phyloP scores from a whole-genome alignment of 805 yeast genomes.

The Clavispora asparagi region DNA sequence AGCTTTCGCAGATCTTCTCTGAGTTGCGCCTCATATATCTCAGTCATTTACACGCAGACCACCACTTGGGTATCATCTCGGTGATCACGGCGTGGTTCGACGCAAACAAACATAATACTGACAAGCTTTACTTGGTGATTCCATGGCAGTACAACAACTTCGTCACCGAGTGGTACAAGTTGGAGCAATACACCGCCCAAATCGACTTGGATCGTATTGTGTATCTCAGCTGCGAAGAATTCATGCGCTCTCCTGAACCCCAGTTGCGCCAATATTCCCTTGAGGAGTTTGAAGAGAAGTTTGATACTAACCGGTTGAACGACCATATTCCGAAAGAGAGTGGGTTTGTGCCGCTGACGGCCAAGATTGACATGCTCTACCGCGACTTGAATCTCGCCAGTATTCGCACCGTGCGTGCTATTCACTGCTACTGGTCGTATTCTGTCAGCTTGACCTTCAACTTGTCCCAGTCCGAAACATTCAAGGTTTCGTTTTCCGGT shows the following conservation, averaged over 20 bases:
- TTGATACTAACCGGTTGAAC: slow-evolving; percentile 17
- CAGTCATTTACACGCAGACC: slow-evolving; percentile 96
- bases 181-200: slow-evolving; percentile 32
- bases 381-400: slow-evolving; percentile 37
- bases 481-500: slow-evolving; percentile 85
- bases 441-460: slow-evolving; percentile 50
- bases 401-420: slow-evolving; percentile 66
- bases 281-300: slow-evolving; percentile 29
- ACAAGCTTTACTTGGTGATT: slow-evolving; percentile 51
- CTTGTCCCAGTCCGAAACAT: slow-evolving; percentile 35
- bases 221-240: slow-evolving; percentile 59
- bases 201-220: slow-evolving; percentile 38
- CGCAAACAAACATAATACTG: slow-evolving; percentile 24
- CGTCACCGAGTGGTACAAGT: slow-evolving; percentile 58
- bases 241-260: slow-evolving; percentile 28
- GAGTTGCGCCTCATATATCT: slow-evolving; percentile 66
- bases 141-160: slow-evolving; percentile 75
- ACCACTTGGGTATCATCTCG: slow-evolving; percentile 79
- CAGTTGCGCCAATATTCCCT: slow-evolving; percentile 25
- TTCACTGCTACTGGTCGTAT: slow-evolving; percentile 82
- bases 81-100: slow-evolving; percentile 66
- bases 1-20: slow-evolving; percentile 37
- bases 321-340: slow-evolving; percentile 13
- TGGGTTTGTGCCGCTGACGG: slow-evolving; percentile 21
- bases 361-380: slow-evolving; percentile 30